phyloP scores from a whole-genome alignment of 306 rosid species.

The Casuarina equisetifolia region DNA sequence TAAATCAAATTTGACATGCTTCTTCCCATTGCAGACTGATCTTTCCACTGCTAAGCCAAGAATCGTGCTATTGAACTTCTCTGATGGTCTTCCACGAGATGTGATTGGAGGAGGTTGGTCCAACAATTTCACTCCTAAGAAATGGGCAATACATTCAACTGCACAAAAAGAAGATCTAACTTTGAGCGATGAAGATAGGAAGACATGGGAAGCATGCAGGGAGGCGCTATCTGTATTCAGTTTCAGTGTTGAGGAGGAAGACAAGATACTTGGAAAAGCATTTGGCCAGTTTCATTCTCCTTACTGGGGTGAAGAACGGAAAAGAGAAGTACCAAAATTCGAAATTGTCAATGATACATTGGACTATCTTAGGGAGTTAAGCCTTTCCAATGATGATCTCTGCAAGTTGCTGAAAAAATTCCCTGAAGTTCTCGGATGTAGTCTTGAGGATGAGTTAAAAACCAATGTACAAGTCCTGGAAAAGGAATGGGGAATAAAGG shows the following conservation, averaged over 20 bases:
- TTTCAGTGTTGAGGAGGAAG: conserved; percentile 69
- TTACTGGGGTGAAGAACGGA: conserved; percentile 90
- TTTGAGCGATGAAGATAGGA: conserved; percentile 54
- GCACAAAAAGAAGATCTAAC: conserved; percentile 44
- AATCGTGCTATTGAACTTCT: conserved; percentile 27
- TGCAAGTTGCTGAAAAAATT: conserved; percentile 80
- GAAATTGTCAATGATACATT: conserved; percentile 52
- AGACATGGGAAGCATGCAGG: conserved; percentile 68
- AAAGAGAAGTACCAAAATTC: conserved; percentile 51
- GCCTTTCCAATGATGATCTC: conserved; percentile 76
- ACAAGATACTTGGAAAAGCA: conserved; percentile 89
- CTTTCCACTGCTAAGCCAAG: conserved; percentile 35
- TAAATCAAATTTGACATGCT: not conserved
- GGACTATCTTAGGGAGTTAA: conserved; percentile 68
- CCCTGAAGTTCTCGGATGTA: conserved; percentile 92
- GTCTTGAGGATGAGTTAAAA: conserved; percentile 70
- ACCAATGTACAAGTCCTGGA: conserved; percentile 64
- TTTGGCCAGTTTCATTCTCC: conserved; percentile 83
- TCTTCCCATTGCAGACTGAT: conserved; percentile 39
- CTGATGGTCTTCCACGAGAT: conserved; percentile 30
- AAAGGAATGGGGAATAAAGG: conserved; percentile 73
- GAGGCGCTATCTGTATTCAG: conserved; percentile 53
- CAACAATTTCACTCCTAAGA: conserved; percentile 32
- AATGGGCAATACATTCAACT: conserved; percentile 60
- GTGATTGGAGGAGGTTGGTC: conserved; percentile 34